Evolutionary conservation across 2,329 filamentous ascomycete species (phyloP), one percentile per base, ranked within the genome.

Genomic region (Amesomyces nigricolor): DNA sequence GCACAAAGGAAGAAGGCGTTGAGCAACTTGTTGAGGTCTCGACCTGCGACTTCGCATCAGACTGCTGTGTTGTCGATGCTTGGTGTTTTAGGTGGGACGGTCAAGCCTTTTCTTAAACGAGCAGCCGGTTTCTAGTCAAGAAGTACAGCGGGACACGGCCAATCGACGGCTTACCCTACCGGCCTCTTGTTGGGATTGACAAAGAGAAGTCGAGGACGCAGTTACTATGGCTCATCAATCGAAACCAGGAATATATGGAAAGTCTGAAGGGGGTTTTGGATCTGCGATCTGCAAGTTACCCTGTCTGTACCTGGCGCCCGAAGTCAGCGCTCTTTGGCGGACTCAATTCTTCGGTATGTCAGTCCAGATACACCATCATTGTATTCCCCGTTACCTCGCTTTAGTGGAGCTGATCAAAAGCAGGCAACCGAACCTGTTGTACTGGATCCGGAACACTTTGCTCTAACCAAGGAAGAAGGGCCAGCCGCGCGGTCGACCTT

Each of bases 31-130:
- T 53, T 3, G 43, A 53, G 9, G 51, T 53, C 2, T 53, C 43
- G n/a, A 39, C 37, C 5, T 53, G 51, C n/a, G 35, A 47, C 10
- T 26, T 47, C 3, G 22, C 17, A 8, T 38, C 35, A 5, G 32
- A 39, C 4, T 13, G n/a, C n/a, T 47, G 35, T 4, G 43, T 47
- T 10, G 35, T 53, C 1, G 35, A 53, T 3, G 35, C 9, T n/a
- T 53, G 51, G 51, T 26, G 46, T 40, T 53, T 53, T 13, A 53
- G 51, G 17, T 47, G 51, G 51, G 35, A 53, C 8, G 51, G 51
- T n/a, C 1, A 4, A 11, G 43, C 22, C 8, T 47, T 53, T 16
- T 47, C 43, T 35, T 22, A 35, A 16, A 26, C 43, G 8, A 47
- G 35, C 37, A 11, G 16, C 8, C 43, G 22, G 16, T 53, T 53